phyloP scores from a whole-genome alignment of 1,139 yeast species.

The Diutina mesorugosa region DNA sequence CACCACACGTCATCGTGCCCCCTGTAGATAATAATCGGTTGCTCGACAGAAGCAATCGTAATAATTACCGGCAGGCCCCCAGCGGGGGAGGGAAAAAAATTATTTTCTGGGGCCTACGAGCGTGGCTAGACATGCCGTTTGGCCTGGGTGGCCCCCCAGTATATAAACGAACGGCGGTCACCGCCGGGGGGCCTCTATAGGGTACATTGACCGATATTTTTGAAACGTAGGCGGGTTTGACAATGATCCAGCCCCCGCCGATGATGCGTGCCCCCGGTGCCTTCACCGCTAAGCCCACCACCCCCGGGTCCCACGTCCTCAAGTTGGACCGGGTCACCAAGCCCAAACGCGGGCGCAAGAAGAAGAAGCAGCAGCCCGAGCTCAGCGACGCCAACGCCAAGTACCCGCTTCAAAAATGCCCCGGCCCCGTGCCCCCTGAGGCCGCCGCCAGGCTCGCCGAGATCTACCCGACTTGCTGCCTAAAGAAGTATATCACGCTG shows the following conservation, averaged over 20 bases:
- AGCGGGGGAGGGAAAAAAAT: neutral
- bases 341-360: constrained; percentile 1
- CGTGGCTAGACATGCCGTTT: neutral
- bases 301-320: neutral
- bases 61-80: neutral
- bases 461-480: constrained; percentile 27
- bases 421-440: neutral
- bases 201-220: too few relatives aligned
- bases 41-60: neutral
- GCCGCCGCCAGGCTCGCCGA: neutral
- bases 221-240: too few relatives aligned
- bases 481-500: constrained; percentile 62
- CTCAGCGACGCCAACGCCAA: neutral
- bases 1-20: neutral
- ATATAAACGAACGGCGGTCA: neutral
- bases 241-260: neutral
- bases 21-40: neutral
- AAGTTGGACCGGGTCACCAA: neutral
- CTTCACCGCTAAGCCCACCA: neutral
- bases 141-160: neutral
- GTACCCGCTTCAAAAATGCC: neutral
- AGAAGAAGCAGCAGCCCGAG: neutral
- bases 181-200: neutral
- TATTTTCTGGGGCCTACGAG: neutral
- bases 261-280: neutral